These are phyloP conservation scores for Angomonas deanei DNA, from an alignment of 208 protist species.

Conservation along the genomic window DNA sequence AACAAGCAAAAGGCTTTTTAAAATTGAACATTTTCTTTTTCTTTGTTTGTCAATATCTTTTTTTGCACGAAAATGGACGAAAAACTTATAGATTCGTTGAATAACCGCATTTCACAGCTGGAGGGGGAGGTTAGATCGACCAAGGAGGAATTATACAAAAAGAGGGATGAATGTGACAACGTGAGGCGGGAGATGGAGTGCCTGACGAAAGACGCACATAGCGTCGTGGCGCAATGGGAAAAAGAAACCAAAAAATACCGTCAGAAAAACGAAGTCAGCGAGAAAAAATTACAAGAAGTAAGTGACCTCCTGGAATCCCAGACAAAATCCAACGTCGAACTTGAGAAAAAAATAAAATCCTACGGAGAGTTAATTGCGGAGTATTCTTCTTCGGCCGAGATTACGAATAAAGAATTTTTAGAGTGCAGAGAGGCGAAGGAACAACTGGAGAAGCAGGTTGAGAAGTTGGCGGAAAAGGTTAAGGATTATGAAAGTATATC, in stretches of 20 bases:
- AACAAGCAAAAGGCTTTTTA: neutral
- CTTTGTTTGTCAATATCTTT: conserved; percentile 24
- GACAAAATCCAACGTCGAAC: neutral
- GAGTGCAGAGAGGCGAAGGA: conserved; percentile 9
- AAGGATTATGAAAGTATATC: conserved; percentile 40
- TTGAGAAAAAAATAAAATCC: neutral
- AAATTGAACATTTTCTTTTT: conserved; percentile 1
- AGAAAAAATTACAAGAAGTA: conserved; percentile 13
- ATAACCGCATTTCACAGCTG: conserved; percentile 64
- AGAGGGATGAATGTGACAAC: conserved; percentile 25
- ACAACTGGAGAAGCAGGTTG: conserved; percentile 9
- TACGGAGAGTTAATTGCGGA: neutral
- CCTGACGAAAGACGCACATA: conserved; percentile 57
- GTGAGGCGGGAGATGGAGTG: conserved; percentile 40
- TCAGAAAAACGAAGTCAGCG: neutral
- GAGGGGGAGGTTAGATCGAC: conserved; percentile 45
- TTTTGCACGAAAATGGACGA: conserved; percentile 56
- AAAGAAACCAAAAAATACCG: conserved; percentile 41
- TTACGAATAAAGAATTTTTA: conserved; percentile 14
- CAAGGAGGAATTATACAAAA: conserved; percentile 14
- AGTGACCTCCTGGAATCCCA: neutral
- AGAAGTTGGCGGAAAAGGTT: conserved; percentile 11
- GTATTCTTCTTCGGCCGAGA: conserved; percentile 13
- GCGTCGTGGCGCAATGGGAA: conserved; percentile 72
- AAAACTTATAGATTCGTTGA: conserved; percentile 46